phyloP scores from a whole-genome alignment of 192 early-diverging fungal species.

The Diversispora eburnea region DNA sequence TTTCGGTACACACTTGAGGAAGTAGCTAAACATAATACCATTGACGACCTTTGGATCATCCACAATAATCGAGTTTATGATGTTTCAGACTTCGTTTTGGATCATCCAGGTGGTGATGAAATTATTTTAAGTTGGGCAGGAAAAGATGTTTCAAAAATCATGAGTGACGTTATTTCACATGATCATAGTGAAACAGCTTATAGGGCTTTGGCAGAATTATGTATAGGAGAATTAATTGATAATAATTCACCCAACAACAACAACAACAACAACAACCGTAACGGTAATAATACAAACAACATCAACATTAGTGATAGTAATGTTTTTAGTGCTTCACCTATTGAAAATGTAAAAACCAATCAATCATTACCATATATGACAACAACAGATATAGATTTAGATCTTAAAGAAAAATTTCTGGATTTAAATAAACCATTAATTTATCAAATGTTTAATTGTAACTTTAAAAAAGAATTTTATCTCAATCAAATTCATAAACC shows the following conservation, averaged over 20 bases:
- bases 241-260: background rate
- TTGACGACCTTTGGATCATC: slow-evolving; percentile 77
- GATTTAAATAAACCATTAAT: slow-evolving; percentile 80
- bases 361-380: slow-evolving; percentile 38
- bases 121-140: slow-evolving; percentile 85
- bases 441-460: slow-evolving; percentile 68
- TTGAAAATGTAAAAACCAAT: slow-evolving; percentile 12
- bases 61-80: slow-evolving; percentile 82
- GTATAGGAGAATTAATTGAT: slow-evolving; percentile 58
- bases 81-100: slow-evolving; percentile 78
- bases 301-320: background rate
- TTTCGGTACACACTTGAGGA: slow-evolving; percentile 51
- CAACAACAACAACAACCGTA: background rate
- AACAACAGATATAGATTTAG: slow-evolving; percentile 45
- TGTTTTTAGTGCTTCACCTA: background rate
- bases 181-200: slow-evolving; percentile 81
- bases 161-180: slow-evolving; percentile 76
- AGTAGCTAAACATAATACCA: slow-evolving; percentile 69
- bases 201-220: slow-evolving; percentile 79
- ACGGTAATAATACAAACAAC: background rate
- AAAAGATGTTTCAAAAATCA: slow-evolving; percentile 71
- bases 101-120: slow-evolving; percentile 94
- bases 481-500: slow-evolving; percentile 89
- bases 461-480: slow-evolving; percentile 80
- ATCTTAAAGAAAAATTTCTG: slow-evolving; percentile 69